Evolutionary conservation across 441 rosid genomes (phyloP).

Genomic region (California macrophylla): DNA sequence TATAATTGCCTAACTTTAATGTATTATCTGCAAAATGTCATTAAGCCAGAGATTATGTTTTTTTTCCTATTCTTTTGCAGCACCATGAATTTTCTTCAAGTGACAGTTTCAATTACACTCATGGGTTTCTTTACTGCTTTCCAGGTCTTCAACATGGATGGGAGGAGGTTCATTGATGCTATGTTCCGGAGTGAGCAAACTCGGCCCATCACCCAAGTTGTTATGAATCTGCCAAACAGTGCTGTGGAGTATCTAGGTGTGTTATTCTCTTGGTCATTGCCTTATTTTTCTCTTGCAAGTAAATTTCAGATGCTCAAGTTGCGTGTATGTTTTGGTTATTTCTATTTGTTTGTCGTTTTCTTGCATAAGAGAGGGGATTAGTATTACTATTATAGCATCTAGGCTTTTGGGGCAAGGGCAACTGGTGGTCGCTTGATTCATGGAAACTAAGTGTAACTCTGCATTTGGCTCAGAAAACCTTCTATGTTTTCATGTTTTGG

Average conservation of each 20-base stretch:
- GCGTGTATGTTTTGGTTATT: slow-evolving; percentile 1
- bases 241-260: slow-evolving; percentile 74
- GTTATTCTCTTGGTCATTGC: background rate
- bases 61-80: background rate
- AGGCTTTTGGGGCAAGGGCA: too few species aligned
- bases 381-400: too few species aligned
- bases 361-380: background rate
- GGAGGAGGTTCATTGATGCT: slow-evolving; percentile 68
- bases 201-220: slow-evolving; percentile 57
- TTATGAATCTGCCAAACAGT: slow-evolving; percentile 81
- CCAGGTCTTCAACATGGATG: slow-evolving; percentile 84
- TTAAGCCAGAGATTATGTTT: background rate
- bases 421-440: background rate
- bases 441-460: background rate
- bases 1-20: background rate
- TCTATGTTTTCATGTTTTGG: background rate
- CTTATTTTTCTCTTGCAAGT: background rate
- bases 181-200: slow-evolving; percentile 67
- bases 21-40: background rate
- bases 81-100: background rate
- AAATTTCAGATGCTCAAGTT: slow-evolving; percentile 1
- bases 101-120: background rate
- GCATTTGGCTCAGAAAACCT: background rate
- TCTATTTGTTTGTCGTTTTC: background rate
- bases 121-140: slow-evolving; percentile 14